phyloP scores from a whole-genome alignment of 2,329 filamentous ascomycete species.

The Trichoderma atrobrunneum region DNA sequence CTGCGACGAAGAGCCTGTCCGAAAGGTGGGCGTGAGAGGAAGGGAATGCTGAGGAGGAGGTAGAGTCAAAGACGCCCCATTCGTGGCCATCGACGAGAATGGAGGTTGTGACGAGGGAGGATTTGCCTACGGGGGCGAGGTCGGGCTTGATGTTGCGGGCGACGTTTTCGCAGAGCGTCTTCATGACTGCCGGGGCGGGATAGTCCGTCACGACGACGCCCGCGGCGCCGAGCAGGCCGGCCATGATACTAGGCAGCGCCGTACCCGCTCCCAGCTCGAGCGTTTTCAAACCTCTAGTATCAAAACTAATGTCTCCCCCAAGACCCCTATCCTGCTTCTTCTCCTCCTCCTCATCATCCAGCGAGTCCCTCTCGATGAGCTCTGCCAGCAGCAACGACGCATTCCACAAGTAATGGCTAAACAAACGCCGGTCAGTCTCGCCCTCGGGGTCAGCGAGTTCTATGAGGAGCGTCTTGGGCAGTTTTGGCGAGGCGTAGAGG shows the following conservation, averaged over 20 bases:
- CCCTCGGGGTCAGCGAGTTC: conserved; percentile 47
- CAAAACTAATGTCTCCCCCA: conserved; percentile 34
- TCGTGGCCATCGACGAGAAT: conserved; percentile 57
- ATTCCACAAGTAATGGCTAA: conserved; percentile 75
- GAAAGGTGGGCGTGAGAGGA: conserved; percentile 40
- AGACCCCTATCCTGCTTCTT: conserved; percentile 11
- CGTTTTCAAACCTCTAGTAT: conserved; percentile 50
- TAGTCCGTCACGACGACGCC: conserved; percentile 65
- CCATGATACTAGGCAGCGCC: conserved; percentile 51
- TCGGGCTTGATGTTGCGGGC: conserved; percentile 44
- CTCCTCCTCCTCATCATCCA: conserved; percentile 24
- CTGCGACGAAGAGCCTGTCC: conserved; percentile 64
- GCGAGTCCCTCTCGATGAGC: conserved; percentile 50
- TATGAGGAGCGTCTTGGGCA: conserved; percentile 45
- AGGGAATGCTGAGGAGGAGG: background rate
- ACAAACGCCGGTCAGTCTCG: conserved; percentile 57
- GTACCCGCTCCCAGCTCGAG: conserved; percentile 69
- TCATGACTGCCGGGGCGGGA: conserved; percentile 58
- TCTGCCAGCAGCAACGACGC: conserved; percentile 55
- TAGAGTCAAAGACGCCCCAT: conserved; percentile 53
- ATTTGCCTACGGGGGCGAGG: conserved; percentile 32
- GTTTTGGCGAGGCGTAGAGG: conserved; percentile 55
- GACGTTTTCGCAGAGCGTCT: conserved; percentile 58
- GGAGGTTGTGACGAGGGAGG: conserved; percentile 16
- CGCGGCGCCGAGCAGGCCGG: conserved; percentile 45